Base-by-base conservation (phyloP, 495 filamentous ascomycete species). In the Penicillium subrubescens region DNA sequence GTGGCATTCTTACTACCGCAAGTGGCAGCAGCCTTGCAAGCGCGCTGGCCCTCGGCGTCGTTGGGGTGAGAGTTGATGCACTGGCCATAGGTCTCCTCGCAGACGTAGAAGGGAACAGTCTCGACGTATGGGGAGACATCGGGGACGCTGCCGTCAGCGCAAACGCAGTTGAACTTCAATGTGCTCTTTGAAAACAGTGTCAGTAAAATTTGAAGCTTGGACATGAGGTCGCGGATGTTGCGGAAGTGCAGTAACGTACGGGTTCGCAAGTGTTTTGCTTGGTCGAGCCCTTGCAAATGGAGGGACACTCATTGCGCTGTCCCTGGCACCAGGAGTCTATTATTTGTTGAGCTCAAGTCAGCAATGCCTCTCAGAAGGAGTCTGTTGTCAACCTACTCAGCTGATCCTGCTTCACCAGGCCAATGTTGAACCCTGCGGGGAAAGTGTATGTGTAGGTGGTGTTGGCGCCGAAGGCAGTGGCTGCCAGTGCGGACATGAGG, bases 91-190 rank as follows among this genome's bases (percentile, higher is more conserved):
- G 76, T 83, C 29, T 69, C 71, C 46, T 82, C 54, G 78, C 87
- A 90, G 69, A 84, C 79, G 70, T 77, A 82, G 76, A 80, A 86
- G 46, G 87, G 87, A 35, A 89, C 72, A 29, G 84, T 87, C 68
- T 82, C 70, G 37, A 71, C 51, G 76, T 86, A 90, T 59, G 72
- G 71, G 29, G 72, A 68, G 65, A 87, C 79, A 68, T 87, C 79
- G 66, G 87, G 85, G 8, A 57, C 63, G 21, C 71, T 79, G 56
- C 82, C 84, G 68, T 86, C 82, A 59, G 60, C 43, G 78, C 87
- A 90, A 34, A 71, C 74, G 73, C 87, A 90, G 62, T 66, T 71
- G 75, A 79, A 89, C 19, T 71, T 68, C 55, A 90, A 80, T 21
- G 77, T 76, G 41, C 62, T 69, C 87, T 88, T 61, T 21, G 17